phyloP scores from a whole-genome alignment of 495 filamentous ascomycete genomes.

The Pseudotulostoma volvatum region DNA sequence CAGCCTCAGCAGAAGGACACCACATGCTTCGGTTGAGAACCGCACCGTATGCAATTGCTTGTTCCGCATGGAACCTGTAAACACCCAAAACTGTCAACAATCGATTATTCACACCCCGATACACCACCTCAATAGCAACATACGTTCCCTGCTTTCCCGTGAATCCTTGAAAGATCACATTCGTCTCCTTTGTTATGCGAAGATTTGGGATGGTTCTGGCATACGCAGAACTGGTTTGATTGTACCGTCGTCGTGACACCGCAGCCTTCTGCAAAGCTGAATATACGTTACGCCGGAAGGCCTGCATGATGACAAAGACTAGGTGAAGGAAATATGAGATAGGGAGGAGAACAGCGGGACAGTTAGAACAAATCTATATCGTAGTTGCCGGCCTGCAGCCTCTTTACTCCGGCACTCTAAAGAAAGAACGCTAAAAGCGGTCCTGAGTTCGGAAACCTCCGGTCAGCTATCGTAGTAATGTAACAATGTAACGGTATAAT shows the following conservation, averaged over 20 bases:
- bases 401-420: no score
- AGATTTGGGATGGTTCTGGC: constrained; percentile 75
- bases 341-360: neutral
- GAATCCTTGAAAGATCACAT: constrained; percentile 94
- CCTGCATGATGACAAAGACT: constrained; percentile 32
- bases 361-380: neutral
- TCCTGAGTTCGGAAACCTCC: no score
- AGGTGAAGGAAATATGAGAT: constrained; percentile 3
- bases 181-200: constrained; percentile 79
- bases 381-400: no score
- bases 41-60: constrained; percentile 94
- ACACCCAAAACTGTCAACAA: constrained; percentile 26
- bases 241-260: constrained; percentile 47
- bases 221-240: constrained; percentile 53
- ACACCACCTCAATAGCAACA: constrained; percentile 24
- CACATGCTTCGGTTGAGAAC: constrained; percentile 6
- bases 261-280: constrained; percentile 33
- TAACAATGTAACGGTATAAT: no score
- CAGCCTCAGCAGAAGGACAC: constrained; percentile 14
- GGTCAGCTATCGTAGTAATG: no score
- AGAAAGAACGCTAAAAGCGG: no score
- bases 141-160: constrained; percentile 98
- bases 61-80: constrained; percentile 82
- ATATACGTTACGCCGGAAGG: constrained; percentile 33
- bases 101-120: constrained; percentile 3